These are phyloP conservation scores for Rutstroemia sp. DNA, from an alignment of 2,329 filamentous ascomycete genomes.

Conservation along the genomic window DNA sequence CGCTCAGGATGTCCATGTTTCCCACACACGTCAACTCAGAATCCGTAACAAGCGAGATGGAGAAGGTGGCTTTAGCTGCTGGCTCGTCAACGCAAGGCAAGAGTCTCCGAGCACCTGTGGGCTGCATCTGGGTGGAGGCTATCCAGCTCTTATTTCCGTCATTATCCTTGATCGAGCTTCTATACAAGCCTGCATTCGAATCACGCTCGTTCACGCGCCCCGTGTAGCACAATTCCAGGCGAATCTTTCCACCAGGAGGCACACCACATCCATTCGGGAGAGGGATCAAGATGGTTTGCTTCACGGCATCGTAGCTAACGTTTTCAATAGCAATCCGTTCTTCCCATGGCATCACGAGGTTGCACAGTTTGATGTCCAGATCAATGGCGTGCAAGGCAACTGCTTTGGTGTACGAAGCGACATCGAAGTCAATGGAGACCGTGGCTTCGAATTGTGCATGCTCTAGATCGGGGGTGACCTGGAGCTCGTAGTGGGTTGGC, in stretches of 20 bases:
- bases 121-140: conserved; percentile 65
- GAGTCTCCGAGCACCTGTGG: conserved; percentile 56
- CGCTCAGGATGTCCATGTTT: conserved; percentile 51
- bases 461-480: conserved; percentile 59
- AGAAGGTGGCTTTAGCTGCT: conserved; percentile 61
- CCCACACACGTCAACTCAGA: conserved; percentile 59
- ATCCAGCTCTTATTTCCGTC: conserved; percentile 54
- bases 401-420: conserved; percentile 54
- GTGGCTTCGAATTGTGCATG: conserved; percentile 59
- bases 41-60: conserved; percentile 58
- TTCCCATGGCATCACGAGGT: conserved; percentile 4
- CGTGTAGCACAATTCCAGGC: conserved; percentile 54
- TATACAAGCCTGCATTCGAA: conserved; percentile 46
- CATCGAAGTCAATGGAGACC: conserved; percentile 57
- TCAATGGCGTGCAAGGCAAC: conserved; percentile 60
- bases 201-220: conserved; percentile 45
- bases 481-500: conserved; percentile 60
- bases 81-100: conserved; percentile 72
- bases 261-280: conserved; percentile 45
- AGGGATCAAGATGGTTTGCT: conserved; percentile 46
- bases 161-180: conserved; percentile 51
- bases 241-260: conserved; percentile 50
- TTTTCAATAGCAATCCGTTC: neutral
- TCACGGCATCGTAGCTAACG: conserved; percentile 1
- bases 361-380: conserved; percentile 43